phyloP scores from a whole-genome alignment of 2,329 filamentous ascomycete species.

The Pestalotiopsis sp. region DNA sequence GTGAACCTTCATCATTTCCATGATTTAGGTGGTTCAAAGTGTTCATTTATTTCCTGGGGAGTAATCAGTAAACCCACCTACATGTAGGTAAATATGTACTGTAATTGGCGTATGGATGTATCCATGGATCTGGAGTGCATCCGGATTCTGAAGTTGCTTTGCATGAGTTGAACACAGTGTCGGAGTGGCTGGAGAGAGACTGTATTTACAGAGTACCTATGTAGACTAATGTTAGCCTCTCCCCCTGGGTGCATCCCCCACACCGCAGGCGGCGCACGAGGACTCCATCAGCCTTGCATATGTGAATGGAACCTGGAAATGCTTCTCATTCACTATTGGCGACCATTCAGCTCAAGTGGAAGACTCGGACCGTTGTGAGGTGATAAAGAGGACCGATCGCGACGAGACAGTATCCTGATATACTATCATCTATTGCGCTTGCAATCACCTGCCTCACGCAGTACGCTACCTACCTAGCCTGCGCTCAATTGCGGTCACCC shows the following conservation, averaged over 20 bases:
- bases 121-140: neutral
- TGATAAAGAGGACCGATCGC: neutral
- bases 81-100: neutral
- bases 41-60: neutral
- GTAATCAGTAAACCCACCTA: neutral
- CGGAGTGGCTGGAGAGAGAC: neutral
- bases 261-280: neutral
- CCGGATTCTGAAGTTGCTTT: no score
- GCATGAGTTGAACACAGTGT: neutral
- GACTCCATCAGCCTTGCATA: slow-evolving; percentile 9
- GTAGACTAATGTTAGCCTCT: neutral
- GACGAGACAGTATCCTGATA: neutral
- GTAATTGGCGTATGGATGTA: neutral
- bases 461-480: neutral
- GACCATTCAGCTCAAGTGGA: neutral
- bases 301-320: neutral
- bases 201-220: neutral
- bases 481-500: neutral
- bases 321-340: neutral
- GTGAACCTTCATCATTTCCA: no score
- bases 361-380: neutral
- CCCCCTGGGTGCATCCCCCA: neutral
- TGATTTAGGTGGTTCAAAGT: neutral
- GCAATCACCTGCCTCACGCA: neutral
- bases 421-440: neutral